A percentile compares a stretch with the other conserved stretches of the same genome.
These are phyloP conservation scores for Yarrowia alimentaria DNA, from an alignment of 805 yeast genomes.

Conservation along the genomic window DNA sequence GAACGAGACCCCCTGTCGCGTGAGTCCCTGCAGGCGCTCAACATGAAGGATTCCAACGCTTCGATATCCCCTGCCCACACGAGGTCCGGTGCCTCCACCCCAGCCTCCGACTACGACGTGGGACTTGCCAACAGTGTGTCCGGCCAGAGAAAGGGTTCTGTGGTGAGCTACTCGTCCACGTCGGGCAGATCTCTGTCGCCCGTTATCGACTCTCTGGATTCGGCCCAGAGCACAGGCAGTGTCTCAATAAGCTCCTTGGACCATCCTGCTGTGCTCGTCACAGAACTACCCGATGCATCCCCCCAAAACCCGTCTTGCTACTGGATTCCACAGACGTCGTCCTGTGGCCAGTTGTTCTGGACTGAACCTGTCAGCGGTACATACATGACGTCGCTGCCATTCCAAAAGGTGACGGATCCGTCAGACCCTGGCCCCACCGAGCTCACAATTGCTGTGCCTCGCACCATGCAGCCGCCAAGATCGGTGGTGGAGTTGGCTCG, in stretches of 20 bases:
- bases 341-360: conserved; percentile 32
- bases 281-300: conserved; percentile 11
- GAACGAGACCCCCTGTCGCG: conserved; percentile 12
- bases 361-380: conserved; percentile 13
- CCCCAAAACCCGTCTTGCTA: conserved; percentile 31
- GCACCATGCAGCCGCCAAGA: not conserved
- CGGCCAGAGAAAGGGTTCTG: conserved; percentile 30
- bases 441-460: conserved; percentile 3
- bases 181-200: conserved; percentile 28
- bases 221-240: conserved; percentile 8
- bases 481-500: conserved; percentile 3
- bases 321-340: conserved; percentile 41
- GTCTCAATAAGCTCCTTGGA: conserved; percentile 28
- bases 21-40: conserved; percentile 10
- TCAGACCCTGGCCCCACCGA: conserved; percentile 10
- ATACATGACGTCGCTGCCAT: conserved; percentile 21
- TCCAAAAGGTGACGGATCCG: conserved; percentile 23
- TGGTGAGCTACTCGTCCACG: conserved; percentile 31
- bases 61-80: conserved; percentile 8
- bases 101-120: conserved; percentile 20
- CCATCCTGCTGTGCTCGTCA: conserved; percentile 14
- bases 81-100: conserved; percentile 13
- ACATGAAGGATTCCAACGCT: too few species aligned
- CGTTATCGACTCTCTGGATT: conserved; percentile 14
- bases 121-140: conserved; percentile 4